Evolutionary conservation across 176 grass and related monocot genomes (phyloP), one percentile per base, ranked within the genome.

Genomic region (Elymus sibiricus): DNA sequence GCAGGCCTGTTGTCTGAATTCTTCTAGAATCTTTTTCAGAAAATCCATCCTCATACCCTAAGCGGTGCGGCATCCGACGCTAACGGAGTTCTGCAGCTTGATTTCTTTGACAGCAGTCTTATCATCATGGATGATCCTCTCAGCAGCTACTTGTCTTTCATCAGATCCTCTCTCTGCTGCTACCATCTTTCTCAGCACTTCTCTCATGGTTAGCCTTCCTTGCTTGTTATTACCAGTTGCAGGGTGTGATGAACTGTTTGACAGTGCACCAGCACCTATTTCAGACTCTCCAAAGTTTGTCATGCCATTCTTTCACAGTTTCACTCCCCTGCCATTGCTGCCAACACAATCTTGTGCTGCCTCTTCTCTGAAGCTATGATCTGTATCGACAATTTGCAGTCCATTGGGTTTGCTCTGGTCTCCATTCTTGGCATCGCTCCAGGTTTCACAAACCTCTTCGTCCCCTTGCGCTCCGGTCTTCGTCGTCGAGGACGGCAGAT

Each of bases 401-500:
- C 79, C 29, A 37, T 56, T 11, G 5, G 6, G 24, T 59, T 89
- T 46, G 65, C 17, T 12, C 37, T 64, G 6, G 22, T 60, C 11
- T 64, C 76, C 76, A 67, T 88, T 49, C 81, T 87, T 69, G 79
- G 64, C 81, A 90, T 46, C 22, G 85, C 86, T 60, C 70, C 87
- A 86, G 84, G 61, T 40, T 89, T 95, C 2, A 90, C 87, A 60
- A 88, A 86, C 76, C 85, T 92, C 61, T 87, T 75, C 56, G 69
- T 70, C 11, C 69, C 84, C 76, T 83, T 85, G 46, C 35, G 89
- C 47, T 89, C 75, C 43, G 22, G 19, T 38, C 79, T 88, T 90
- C 1, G 64, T 14, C 2, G 87, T 90, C 1, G 80, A 19, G 0
- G 86, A 87, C 14, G 96, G 96, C 70, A 95, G 83, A 28, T 94